Base-by-base conservation (phyloP, 2,329 filamentous ascomycete genomes). In the Rosellinia necatrix region DNA sequence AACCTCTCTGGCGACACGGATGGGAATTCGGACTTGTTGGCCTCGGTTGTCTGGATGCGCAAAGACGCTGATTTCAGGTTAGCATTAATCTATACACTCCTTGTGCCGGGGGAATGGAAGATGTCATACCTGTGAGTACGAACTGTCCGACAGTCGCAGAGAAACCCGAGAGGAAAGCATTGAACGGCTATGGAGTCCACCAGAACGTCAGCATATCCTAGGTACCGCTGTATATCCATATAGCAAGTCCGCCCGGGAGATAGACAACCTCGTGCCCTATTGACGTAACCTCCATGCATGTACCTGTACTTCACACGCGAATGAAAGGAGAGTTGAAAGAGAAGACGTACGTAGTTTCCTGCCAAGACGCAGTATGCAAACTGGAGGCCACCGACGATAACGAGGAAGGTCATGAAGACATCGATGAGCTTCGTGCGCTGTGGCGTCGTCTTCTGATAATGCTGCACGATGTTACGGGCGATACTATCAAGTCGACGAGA, bases 141-240 rank as follows among this genome's bases (percentile, higher is more conserved):
- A 99, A 99, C 73, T 99, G 94, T 60, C 94, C 94, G 61, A 99
- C 93, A 1, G 93, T 94, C 13, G 93, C 91, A 59, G 86, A 87
- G 79, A 99, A 99, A 43, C 94, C 96, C 27, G 92, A 91, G 27
- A 99, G 85, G 79, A 99, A 99, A 63, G 96, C 94, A 74, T 99
- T 99, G 82, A 99, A 99, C 8, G 94, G 94, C 93, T 97, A 70
- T 57, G n/a, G 27, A 34, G 29, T 48, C 27, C 25, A 52, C 32
- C 25, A 56, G n/a, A 6, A 25, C n/a, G 43, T 58, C 32, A 61
- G 55, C 27, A 53, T 7, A 6, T 22, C 21, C 15, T 4, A n/a
- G n/a, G 9, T 17, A 44, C 9, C 9, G 9, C 13, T 12, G n/a
- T 15, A 17, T 22, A 41, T 27, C 29, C 5, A 25, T 32, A 22